Evolutionary conservation across 2,329 filamentous ascomycete species (phyloP), one percentile per base, ranked within the genome.

Genomic region (Didymella exigua): DNA sequence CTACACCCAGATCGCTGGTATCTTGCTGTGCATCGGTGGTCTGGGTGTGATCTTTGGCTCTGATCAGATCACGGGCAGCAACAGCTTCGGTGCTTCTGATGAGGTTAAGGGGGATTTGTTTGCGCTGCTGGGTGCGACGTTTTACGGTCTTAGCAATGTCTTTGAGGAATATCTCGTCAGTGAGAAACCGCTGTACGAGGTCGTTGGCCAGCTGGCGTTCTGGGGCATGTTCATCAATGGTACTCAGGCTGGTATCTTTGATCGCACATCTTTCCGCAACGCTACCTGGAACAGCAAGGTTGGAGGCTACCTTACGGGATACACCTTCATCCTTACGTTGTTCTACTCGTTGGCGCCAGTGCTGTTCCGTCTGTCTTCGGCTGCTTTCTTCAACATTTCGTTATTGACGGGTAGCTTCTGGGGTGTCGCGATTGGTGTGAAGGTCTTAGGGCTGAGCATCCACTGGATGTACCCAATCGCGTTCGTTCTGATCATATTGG

Each of bases 321-420:
- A 93, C 77, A 98, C 95, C 0, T 76, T 97, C 16, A 87, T 88
- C 56, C 82, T 99, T 19, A 81, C 84, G 49, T 78, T 95, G 56
- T 99, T 99, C 78, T 99, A 99, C 80, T 87, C 87, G 7, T 81
- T 95, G 3, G 92, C 90, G 0, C 95, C 95, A 0, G 78, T 98
- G 49, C 83, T 99, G 60, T 88, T 98, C 77, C 90, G 95, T 62
- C 89, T 98, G 79, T 89, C 89, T 24, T 90, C 86, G 14, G 95
- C 95, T 2, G 93, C 93, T 18, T 97, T 99, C 78, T 96, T 97
- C 81, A 96, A 99, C 76, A 96, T 98, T 69, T 93, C 89, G 7
- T 81, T 99, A 62, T 81, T 99, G 56, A 98, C 95, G 2, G 91
- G 88, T 66, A 97, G 96, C 78, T 98, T 98, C 79, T 99, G 95